Conservation (phyloP, 1,284 basidiomycete genomes). For the Mixia osmundae region DNA sequence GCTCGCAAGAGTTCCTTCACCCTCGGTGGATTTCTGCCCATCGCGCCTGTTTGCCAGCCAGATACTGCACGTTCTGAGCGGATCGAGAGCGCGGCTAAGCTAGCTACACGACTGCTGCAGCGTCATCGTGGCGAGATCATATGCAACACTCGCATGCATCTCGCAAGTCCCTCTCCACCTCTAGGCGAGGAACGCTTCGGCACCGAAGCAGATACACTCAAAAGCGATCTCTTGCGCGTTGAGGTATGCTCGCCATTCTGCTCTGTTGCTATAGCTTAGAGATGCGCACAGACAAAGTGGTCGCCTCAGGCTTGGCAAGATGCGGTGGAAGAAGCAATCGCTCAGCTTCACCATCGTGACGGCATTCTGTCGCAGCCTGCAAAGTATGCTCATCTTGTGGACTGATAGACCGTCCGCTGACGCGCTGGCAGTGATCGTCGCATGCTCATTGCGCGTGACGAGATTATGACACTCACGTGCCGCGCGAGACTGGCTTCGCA, state of each 20-base stretch:
- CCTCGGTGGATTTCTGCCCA: slow-evolving; percentile 29
- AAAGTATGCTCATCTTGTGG: too few species aligned
- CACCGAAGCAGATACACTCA: too few species aligned
- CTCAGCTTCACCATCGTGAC: slow-evolving; percentile 54
- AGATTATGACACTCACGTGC: too few species aligned
- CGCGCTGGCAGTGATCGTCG: too few species aligned
- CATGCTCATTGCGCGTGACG: too few species aligned
- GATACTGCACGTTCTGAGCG: slow-evolving; percentile 56
- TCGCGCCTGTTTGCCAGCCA: slow-evolving; percentile 55
- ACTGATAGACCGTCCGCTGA: too few species aligned
- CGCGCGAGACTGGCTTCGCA: slow-evolving; percentile 41
- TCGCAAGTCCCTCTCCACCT: too few species aligned
- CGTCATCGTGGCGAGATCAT: slow-evolving; percentile 18
- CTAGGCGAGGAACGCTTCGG: too few species aligned
- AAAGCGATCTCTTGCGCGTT: too few species aligned
- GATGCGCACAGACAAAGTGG: slow-evolving; percentile 1
- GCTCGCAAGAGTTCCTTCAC: slow-evolving; percentile 37
- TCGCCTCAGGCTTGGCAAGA: slow-evolving; percentile 37
- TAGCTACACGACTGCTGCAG: slow-evolving; percentile 34
- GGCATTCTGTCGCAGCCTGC: too few species aligned
- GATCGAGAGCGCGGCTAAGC: slow-evolving; percentile 51
- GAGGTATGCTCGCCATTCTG: slow-evolving; percentile 10
- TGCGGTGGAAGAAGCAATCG: slow-evolving; percentile 53
- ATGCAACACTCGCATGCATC: too few species aligned
- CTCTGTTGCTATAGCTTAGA: background rate